Conservation (phyloP, 1,284 basidiomycete species). For the Puccinia coronata region DNA sequence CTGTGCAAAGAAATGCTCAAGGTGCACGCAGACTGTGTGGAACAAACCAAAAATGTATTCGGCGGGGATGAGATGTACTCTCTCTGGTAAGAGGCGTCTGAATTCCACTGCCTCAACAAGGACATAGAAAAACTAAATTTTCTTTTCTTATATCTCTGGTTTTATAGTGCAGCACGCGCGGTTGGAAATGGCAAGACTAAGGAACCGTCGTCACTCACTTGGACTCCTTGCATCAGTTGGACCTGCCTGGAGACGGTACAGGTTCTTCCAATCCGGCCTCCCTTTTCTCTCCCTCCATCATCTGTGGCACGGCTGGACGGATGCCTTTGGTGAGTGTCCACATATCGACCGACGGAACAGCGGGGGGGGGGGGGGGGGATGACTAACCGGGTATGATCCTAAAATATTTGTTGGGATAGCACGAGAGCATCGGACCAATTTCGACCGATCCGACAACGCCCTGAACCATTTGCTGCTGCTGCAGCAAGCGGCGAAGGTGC, state of each 20-base stretch:
- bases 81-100: slow-evolving; percentile 51
- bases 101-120: too few species aligned
- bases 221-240: slow-evolving; percentile 50
- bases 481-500: slow-evolving; percentile 51
- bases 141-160: too few species aligned
- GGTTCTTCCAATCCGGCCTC: slow-evolving; percentile 54
- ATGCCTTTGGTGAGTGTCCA: slow-evolving; percentile 39
- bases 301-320: slow-evolving; percentile 52
- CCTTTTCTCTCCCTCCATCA: slow-evolving; percentile 54
- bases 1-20: slow-evolving; percentile 51
- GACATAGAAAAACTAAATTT: too few species aligned
- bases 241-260: slow-evolving; percentile 54
- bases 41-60: slow-evolving; percentile 32
- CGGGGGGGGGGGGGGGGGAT: neutral
- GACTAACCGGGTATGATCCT: too few species aligned
- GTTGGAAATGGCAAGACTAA: slow-evolving; percentile 33
- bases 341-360: neutral
- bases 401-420: neutral
- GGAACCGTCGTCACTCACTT: slow-evolving; percentile 38
- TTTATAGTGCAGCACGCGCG: slow-evolving; percentile 31
- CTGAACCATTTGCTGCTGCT: slow-evolving; percentile 51
- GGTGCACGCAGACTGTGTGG: slow-evolving; percentile 50
- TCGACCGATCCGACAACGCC: slow-evolving; percentile 50
- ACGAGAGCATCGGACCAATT: slow-evolving; percentile 51
- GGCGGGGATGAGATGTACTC: slow-evolving; percentile 55